These are phyloP conservation scores for Dactylorhiza incarnata DNA, from an alignment of 106 monocot species.

Conservation along the genomic window DNA sequence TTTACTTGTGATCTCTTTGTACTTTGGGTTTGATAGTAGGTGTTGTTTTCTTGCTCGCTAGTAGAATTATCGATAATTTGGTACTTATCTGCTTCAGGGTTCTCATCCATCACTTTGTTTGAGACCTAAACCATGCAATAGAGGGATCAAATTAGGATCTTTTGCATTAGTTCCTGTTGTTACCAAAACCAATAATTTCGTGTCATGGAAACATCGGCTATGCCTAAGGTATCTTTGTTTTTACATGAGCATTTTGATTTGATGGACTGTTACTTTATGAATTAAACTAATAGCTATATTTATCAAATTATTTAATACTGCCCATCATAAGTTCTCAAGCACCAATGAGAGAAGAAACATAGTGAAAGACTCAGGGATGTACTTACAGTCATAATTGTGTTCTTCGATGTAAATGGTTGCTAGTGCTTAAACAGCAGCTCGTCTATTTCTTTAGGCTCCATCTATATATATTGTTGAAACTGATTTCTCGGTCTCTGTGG, in stretches of 20 bases:
- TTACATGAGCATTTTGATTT: constrained; percentile 7
- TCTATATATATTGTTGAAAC: too few species aligned
- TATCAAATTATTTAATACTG: too few species aligned
- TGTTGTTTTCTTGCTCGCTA: neutral
- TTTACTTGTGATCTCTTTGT: neutral
- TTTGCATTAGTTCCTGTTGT: neutral
- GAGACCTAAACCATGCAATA: neutral
- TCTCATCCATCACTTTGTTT: neutral
- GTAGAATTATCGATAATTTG: neutral
- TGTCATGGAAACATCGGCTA: neutral
- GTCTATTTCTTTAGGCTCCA: too few species aligned
- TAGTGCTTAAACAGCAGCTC: too few species aligned
- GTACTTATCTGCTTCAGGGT: constrained; percentile 4
- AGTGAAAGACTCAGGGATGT: too few species aligned
- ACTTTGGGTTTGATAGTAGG: neutral
- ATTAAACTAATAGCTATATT: neutral
- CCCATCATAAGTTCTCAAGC: too few species aligned
- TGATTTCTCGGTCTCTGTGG: too few species aligned
- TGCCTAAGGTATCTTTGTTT: constrained; percentile 8
- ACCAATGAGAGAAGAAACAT: too few species aligned
- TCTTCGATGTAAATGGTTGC: too few species aligned
- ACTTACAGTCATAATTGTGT: too few species aligned
- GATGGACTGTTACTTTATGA: neutral
- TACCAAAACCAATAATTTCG: neutral
- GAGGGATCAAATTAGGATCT: neutral